A percentile compares a stretch with the other conserved stretches of the same genome.
Evolutionary conservation across 768 basidiomycete genomes (phyloP).

Genomic region (Lentinula guzmanii): DNA sequence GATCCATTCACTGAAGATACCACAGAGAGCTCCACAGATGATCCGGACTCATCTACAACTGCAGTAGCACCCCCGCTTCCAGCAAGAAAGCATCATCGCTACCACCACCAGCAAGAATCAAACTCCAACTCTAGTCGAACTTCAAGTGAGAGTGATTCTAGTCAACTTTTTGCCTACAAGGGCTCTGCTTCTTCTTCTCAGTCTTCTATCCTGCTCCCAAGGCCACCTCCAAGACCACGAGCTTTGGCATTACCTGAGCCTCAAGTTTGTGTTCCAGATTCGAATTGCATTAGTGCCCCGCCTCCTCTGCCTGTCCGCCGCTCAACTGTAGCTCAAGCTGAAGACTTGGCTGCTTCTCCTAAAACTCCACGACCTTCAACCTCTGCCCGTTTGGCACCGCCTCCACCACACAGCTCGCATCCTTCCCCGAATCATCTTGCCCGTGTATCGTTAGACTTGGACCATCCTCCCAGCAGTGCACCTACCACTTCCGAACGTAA

Average conservation of each 20-base stretch:
- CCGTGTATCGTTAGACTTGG: constrained; percentile 7
- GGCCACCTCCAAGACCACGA: constrained; percentile 27
- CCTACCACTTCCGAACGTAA: constrained; percentile 30
- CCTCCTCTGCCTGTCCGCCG: constrained; percentile 15
- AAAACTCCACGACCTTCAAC: constrained; percentile 39
- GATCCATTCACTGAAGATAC: constrained; percentile 20
- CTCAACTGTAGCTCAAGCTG: constrained; percentile 9
- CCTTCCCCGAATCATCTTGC: constrained; percentile 8
- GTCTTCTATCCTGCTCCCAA: constrained; percentile 11
- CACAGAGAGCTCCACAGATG: not conserved
- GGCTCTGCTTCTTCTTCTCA: constrained; percentile 8
- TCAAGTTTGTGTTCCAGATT: constrained; percentile 8
- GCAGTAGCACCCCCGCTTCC: constrained; percentile 12
- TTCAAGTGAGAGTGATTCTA: constrained; percentile 30
- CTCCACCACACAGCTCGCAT: constrained; percentile 17
- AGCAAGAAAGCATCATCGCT: constrained; percentile 8
- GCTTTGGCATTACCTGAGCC: constrained; percentile 23
- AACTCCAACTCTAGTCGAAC: constrained; percentile 26
- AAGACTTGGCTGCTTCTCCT: constrained; percentile 11
- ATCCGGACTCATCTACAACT: constrained; percentile 5
- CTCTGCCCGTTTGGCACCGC: constrained; percentile 22
- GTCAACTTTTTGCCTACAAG: constrained; percentile 7
- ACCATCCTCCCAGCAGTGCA: constrained; percentile 21
- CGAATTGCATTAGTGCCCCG: constrained; percentile 4
- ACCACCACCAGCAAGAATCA: constrained; percentile 11